phyloP scores from a whole-genome alignment of 176 grass and related monocot genomes.

The Oryza meyeriana region DNA sequence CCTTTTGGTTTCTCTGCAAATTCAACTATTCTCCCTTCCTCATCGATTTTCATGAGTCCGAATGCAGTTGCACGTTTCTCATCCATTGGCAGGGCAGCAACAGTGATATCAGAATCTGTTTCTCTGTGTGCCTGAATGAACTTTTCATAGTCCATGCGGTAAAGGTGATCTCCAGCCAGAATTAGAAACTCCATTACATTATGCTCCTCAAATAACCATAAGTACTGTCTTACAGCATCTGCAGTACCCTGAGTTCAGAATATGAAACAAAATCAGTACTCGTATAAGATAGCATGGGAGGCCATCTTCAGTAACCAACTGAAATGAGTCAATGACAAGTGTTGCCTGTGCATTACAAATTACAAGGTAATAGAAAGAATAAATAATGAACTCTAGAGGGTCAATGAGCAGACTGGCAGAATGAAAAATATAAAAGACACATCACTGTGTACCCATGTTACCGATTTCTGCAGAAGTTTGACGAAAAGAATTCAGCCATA shows the following conservation, averaged over 20 bases:
- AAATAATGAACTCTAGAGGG: neutral
- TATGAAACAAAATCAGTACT: conserved; percentile 20
- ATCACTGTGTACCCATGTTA: neutral
- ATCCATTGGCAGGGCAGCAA: conserved; percentile 85
- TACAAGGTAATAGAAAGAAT: neutral
- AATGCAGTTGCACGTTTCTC: conserved; percentile 90
- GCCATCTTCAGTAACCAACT: neutral
- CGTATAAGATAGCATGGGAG: conserved; percentile 18
- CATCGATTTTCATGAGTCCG: conserved; percentile 95
- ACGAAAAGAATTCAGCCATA: neutral
- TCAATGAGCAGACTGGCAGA: neutral
- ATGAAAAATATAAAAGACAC: neutral
- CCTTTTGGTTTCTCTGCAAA: conserved; percentile 97
- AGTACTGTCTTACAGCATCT: conserved; percentile 88
- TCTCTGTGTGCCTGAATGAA: conserved; percentile 96
- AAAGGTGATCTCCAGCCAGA: conserved; percentile 92
- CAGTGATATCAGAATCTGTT: conserved; percentile 91
- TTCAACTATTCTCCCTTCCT: conserved; percentile 87
- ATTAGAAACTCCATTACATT: conserved; percentile 95
- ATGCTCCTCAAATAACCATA: conserved; percentile 97
- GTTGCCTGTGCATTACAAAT: neutral
- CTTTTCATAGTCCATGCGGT: conserved; percentile 97
- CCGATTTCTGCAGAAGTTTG: neutral
- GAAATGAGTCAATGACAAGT: neutral
- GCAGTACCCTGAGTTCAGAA: conserved; percentile 73